phyloP scores from a whole-genome alignment of 1,284 basidiomycete species.

The Irpex sp. region DNA sequence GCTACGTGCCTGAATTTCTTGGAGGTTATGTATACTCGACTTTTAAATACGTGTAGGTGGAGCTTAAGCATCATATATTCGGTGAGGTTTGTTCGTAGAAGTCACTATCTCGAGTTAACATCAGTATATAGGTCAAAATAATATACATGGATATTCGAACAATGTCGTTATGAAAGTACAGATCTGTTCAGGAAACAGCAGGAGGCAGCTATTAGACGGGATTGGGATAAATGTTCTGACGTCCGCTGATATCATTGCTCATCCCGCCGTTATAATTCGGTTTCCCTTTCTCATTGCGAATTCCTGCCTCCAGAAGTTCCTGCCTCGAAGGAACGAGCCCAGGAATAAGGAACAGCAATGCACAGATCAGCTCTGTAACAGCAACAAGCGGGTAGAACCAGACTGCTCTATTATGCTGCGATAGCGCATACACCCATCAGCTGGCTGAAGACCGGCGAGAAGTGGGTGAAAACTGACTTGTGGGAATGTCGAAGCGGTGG shows the following conservation, averaged over 20 bases:
- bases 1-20: not conserved
- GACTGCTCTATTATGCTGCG: conserved; percentile 5
- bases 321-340: conserved; percentile 6
- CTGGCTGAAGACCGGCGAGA: too few species aligned
- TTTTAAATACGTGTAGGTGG: too few species aligned
- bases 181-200: too few species aligned
- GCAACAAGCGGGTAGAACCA: conserved; percentile 8
- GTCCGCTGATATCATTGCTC: not conserved
- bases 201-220: too few species aligned
- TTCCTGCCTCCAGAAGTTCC: not conserved
- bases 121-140: too few species aligned
- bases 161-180: too few species aligned
- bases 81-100: too few species aligned
- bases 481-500: not conserved
- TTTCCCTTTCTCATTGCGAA: not conserved
- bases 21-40: too few species aligned
- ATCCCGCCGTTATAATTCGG: not conserved
- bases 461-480: not conserved
- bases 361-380: conserved; percentile 2
- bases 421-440: not conserved
- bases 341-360: conserved; percentile 6
- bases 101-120: too few species aligned
- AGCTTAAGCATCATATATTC: too few species aligned
- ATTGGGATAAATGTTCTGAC: not conserved
- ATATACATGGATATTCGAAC: too few species aligned